Percentiles rank a stretch among this genome's conserved stretches.
Conservation (phyloP, 305 asterid species). For the Fraxinus latifolia region DNA sequence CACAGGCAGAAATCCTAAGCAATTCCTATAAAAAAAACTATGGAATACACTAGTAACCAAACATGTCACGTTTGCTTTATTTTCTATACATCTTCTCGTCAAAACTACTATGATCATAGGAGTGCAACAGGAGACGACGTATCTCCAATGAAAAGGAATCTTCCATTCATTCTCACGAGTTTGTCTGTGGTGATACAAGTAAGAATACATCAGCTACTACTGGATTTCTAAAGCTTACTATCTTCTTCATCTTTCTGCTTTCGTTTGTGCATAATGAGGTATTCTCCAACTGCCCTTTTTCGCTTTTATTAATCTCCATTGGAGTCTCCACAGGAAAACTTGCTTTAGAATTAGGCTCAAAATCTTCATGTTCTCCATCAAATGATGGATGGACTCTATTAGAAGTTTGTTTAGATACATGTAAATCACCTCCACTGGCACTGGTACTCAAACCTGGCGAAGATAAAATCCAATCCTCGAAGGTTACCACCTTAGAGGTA, state of each 20-base stretch:
- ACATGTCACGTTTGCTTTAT: not conserved
- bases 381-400: constrained; percentile 38
- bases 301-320: not conserved
- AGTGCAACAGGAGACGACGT: not conserved
- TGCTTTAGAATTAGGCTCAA: not conserved
- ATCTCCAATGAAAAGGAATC: not conserved
- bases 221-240: constrained; percentile 45
- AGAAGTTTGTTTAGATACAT: constrained; percentile 12
- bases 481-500: constrained; percentile 15
- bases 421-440: not conserved
- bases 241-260: constrained; percentile 36
- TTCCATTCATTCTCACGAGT: not conserved
- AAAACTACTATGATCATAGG: not conserved
- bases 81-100: not conserved
- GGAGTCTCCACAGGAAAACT: not conserved
- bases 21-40: not conserved
- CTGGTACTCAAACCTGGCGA: constrained; percentile 26
- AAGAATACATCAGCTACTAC: constrained; percentile 40
- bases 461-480: constrained; percentile 41
- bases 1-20: not conserved
- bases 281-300: constrained; percentile 11
- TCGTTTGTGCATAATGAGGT: constrained; percentile 10
- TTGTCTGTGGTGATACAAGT: constrained; percentile 17
- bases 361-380: not conserved
- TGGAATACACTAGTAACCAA: not conserved